phyloP scores from a whole-genome alignment of 257 asterid species.

The Salvia rosmarinus region DNA sequence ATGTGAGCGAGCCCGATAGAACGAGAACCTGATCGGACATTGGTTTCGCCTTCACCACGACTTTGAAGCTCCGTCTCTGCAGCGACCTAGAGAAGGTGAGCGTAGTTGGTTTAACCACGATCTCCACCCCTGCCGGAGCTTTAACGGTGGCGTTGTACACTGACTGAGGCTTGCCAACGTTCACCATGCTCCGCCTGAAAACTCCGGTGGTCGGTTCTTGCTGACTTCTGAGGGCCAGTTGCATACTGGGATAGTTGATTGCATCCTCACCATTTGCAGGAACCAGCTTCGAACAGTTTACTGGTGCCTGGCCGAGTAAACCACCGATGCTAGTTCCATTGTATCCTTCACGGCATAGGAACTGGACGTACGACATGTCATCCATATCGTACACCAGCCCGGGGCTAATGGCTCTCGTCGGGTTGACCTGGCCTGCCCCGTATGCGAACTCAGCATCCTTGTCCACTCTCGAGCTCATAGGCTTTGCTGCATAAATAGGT shows the following conservation, averaged over 20 bases:
- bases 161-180: constrained; percentile 63
- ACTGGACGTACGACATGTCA: constrained; percentile 66
- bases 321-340: constrained; percentile 53
- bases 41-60: constrained; percentile 74
- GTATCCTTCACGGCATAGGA: constrained; percentile 83
- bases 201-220: constrained; percentile 58
- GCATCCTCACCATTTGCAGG: constrained; percentile 73
- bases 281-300: constrained; percentile 72
- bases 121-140: constrained; percentile 73
- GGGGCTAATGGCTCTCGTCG: constrained; percentile 70
- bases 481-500: constrained; percentile 50
- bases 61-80: constrained; percentile 67
- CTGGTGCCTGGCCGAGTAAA: constrained; percentile 43
- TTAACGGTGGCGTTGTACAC: constrained; percentile 65
- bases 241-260: constrained; percentile 90
- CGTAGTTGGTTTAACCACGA: constrained; percentile 57
- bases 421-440: constrained; percentile 84
- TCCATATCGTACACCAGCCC: constrained; percentile 85
- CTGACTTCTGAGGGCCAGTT: constrained; percentile 56
- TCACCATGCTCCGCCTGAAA: constrained; percentile 69
- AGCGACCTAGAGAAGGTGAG: constrained; percentile 51
- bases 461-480: constrained; percentile 64
- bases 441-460: constrained; percentile 79
- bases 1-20: constrained; percentile 68
- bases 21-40: constrained; percentile 34